Conservation (phyloP, 495 filamentous ascomycete species). For the Trichoderma gamsii region DNA sequence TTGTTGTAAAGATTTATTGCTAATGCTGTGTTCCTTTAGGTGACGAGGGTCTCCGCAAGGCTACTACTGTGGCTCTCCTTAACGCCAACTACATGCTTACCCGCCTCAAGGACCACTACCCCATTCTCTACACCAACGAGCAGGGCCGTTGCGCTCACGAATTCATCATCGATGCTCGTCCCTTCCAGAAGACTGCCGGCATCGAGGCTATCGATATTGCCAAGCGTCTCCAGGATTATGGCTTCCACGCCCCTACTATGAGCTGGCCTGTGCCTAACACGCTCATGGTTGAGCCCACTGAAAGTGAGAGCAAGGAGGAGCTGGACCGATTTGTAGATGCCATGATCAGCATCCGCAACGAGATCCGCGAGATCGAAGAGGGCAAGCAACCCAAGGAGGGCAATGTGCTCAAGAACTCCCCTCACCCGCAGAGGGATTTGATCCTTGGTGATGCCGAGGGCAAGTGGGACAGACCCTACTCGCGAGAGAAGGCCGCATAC, state of each 20-base stretch:
- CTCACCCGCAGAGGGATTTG: constrained; percentile 81
- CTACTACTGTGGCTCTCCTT: constrained; percentile 88
- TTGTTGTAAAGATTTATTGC: not conserved
- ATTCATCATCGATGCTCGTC: constrained; percentile 90
- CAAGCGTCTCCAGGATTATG: constrained; percentile 96
- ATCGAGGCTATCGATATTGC: constrained; percentile 96
- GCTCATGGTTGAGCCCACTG: constrained; percentile 97
- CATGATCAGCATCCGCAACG: constrained; percentile 77
- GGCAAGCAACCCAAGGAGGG: constrained; percentile 68
- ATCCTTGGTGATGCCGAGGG: constrained; percentile 48
- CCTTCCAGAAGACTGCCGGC: constrained; percentile 77
- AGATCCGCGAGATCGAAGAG: constrained; percentile 80
- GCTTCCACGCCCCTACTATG: constrained; percentile 98
- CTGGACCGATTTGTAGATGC: constrained; percentile 94
- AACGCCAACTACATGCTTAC: constrained; percentile 98
- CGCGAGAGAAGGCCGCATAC: constrained; percentile 79
- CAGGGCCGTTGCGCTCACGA: constrained; percentile 91
- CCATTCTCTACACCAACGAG: constrained; percentile 86
- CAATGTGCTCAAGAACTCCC: constrained; percentile 92
- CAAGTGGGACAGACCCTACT: constrained; percentile 76
- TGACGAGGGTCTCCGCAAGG: constrained; percentile 79
- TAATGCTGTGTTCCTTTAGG: constrained; percentile 36
- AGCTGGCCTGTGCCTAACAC: constrained; percentile 95
- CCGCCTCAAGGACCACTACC: constrained; percentile 81
- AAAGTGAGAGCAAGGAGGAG: constrained; percentile 89